A percentile compares a stretch with the other conserved stretches of the same genome.
phyloP scores from a whole-genome alignment of 2,329 filamentous ascomycete genomes.

The Colletotrichum liriopes region DNA sequence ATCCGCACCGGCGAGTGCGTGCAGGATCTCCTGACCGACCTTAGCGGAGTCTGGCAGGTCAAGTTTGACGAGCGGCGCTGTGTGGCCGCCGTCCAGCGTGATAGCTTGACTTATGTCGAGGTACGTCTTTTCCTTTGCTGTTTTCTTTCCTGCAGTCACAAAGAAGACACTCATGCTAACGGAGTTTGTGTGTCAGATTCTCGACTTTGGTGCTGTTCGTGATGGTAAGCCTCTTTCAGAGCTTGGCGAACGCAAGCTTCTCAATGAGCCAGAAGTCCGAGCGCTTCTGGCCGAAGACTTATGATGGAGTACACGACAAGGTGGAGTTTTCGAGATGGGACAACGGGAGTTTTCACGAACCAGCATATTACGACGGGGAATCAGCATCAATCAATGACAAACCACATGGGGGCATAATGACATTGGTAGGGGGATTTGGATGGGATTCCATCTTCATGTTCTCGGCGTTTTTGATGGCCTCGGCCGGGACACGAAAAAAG shows the following conservation, averaged over 20 bases:
- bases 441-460: slow-evolving; percentile 27
- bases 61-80: slow-evolving; percentile 96
- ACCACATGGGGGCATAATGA: slow-evolving; percentile 32
- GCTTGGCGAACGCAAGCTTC: slow-evolving; percentile 83
- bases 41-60: slow-evolving; percentile 99
- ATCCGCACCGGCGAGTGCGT: slow-evolving; percentile 92
- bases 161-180: neutral
- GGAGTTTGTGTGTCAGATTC: slow-evolving; percentile 74
- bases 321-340: slow-evolving; percentile 14
- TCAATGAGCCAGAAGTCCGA: slow-evolving; percentile 71
- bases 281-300: slow-evolving; percentile 64
- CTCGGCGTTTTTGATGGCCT: slow-evolving; percentile 36
- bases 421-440: slow-evolving; percentile 29
- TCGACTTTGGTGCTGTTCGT: slow-evolving; percentile 95
- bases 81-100: slow-evolving; percentile 95
- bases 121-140: slow-evolving; percentile 65
- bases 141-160: slow-evolving; percentile 51
- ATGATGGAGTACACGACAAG: slow-evolving; percentile 25
- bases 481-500: slow-evolving; percentile 18
- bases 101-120: slow-evolving; percentile 95
- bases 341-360: slow-evolving; percentile 36
- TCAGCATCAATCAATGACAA: slow-evolving; percentile 35
- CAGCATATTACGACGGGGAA: slow-evolving; percentile 34
- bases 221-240: slow-evolving; percentile 86
- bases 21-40: slow-evolving; percentile 91